Conservation (phyloP, 768 basidiomycete genomes). For the Boletus tomentosulus region DNA sequence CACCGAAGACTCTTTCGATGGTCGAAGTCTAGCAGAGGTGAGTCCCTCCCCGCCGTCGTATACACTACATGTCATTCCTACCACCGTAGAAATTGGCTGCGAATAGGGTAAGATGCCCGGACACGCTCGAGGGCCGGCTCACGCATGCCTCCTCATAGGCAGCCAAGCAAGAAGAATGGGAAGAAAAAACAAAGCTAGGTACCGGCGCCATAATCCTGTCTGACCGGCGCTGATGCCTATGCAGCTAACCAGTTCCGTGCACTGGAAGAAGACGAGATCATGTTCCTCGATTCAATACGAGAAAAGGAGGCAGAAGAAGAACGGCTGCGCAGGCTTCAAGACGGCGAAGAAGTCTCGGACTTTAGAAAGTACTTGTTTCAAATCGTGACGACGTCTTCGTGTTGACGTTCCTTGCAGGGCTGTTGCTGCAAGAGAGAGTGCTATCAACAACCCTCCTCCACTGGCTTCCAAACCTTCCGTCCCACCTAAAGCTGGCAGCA, state of each 20-base stretch:
- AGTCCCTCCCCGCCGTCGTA: constrained; percentile 27
- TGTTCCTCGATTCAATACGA: constrained; percentile 80
- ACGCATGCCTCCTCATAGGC: constrained; percentile 40
- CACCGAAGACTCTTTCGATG: constrained; percentile 74
- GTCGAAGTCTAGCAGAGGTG: constrained; percentile 86
- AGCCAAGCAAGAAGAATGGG: constrained; percentile 93
- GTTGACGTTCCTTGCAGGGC: constrained; percentile 38
- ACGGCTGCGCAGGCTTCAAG: constrained; percentile 64
- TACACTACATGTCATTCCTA: constrained; percentile 5
- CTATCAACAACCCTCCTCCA: constrained; percentile 40
- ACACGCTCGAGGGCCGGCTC: constrained; percentile 4
- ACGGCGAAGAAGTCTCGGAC: constrained; percentile 72
- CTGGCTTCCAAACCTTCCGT: constrained; percentile 28
- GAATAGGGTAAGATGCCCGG: constrained; percentile 57
- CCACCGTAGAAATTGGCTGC: constrained; percentile 75
- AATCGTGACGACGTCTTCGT: neutral
- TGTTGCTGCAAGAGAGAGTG: constrained; percentile 65
- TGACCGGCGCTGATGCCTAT: constrained; percentile 7
- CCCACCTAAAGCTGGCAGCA: constrained; percentile 27
- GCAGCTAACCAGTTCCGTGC: constrained; percentile 86
- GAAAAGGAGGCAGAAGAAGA: constrained; percentile 77
- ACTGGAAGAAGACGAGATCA: constrained; percentile 85
- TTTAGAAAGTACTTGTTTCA: constrained; percentile 65
- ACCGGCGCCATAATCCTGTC: constrained; percentile 4
- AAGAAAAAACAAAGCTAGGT: constrained; percentile 79